phyloP scores from a whole-genome alignment of 1,284 basidiomycete genomes.

The Cystobasidium slooffiae region DNA sequence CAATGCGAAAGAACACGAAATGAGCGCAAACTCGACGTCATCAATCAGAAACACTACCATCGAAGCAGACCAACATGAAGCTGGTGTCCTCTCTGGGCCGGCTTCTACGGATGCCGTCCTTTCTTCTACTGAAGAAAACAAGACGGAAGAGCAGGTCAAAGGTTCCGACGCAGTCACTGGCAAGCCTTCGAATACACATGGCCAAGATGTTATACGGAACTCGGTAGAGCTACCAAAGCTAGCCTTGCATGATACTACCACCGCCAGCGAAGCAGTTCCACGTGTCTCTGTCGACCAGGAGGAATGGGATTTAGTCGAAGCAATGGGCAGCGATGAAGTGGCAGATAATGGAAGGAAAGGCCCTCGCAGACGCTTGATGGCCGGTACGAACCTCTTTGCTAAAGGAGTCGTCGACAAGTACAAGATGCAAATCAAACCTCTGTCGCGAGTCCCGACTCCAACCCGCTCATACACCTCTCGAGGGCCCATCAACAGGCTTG shows the following conservation, averaged over 20 bases:
- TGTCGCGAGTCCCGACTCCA: conserved; percentile 22
- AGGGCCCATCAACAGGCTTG: conserved; percentile 3
- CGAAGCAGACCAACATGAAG: no score
- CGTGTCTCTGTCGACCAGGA: conserved; percentile 14
- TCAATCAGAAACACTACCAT: no score
- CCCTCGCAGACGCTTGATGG: conserved; percentile 29
- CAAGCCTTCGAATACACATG: neutral
- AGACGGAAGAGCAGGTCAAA: no score
- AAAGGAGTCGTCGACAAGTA: conserved; percentile 43
- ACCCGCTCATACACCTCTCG: conserved; percentile 32
- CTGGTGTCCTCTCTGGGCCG: no score
- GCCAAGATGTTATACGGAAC: neutral
- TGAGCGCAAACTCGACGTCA: no score
- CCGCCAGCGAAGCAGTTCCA: neutral
- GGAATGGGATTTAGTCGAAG: conserved; percentile 39
- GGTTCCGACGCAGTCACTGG: no score
- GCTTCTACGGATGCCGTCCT: no score
- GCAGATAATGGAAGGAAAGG: conserved; percentile 18
- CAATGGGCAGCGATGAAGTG: conserved; percentile 11
- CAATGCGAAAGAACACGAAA: no score
- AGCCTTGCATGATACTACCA: neutral
- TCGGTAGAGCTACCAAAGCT: conserved; percentile 13
- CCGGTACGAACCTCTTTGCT: conserved; percentile 34
- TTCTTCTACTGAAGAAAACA: no score
- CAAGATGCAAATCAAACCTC: conserved; percentile 39